Evolutionary conservation across 1,284 basidiomycete genomes (phyloP), one percentile per base, ranked within the genome.

Genomic region (Fomitiporia mediterranea): DNA sequence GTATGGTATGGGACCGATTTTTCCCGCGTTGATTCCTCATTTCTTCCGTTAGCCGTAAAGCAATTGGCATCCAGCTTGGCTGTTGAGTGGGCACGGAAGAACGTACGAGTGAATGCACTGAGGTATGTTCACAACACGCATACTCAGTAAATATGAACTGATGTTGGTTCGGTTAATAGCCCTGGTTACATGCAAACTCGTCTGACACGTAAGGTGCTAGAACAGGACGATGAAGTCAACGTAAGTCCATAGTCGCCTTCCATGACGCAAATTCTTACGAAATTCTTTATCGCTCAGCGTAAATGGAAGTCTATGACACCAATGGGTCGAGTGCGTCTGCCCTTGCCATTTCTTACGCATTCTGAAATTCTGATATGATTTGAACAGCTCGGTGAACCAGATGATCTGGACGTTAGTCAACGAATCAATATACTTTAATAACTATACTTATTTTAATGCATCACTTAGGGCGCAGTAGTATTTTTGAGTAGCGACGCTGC

Each of bases 111-210:
- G 57, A 94, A 94, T 70, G 72, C 78, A 35, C 69, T 92, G 54
- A 89, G 86, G 86, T 84, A 61, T 53, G 72, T 57, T 21, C 34
- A 51, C 17, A 28, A 21, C 47, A 53, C 15, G 35, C 25, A 17
- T 46, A 7, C 13, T 28, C n/a, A 46, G n/a, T 30, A 35, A 13
- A 17, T 42, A 11, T 25, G 34, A 43, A 23, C 43, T 38, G 17
- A 49, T 6, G 32, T 49, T 38, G 19, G 13, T 49, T 58, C 43
- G 34, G 13, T 48, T 46, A 39, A 47, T 64, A 90, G 89, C 64
- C 91, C 91, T 13, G 92, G 91, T 27, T 95, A 94, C 74, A 93
- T 92, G 83, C 73, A 91, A 61, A 96, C 94, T 7, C 87, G 89
- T 70, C 77, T 97, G 60, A 95, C 91, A 17, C 83, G 78, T 67